Base-by-base conservation (phyloP, 1,139 yeast genomes). In the Hanseniaspora gamundiae region DNA sequence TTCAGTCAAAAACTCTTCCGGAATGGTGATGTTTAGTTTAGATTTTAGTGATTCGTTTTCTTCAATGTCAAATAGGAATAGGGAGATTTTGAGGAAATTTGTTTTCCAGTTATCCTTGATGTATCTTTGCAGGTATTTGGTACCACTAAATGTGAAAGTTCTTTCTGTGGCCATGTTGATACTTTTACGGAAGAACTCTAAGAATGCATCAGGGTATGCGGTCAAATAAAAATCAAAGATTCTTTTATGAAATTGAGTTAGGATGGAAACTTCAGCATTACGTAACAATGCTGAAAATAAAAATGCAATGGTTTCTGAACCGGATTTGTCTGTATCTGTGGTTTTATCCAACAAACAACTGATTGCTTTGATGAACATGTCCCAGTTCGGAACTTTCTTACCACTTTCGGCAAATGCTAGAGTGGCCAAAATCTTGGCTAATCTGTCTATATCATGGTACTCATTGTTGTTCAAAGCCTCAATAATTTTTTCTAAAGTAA, bases 351-450 rank as follows among this genome's bases (percentile, higher is more conserved):
- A 45, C 6, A 48, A 43, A 19, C 26, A 49, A 40, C 49, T 49
- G 16, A 48, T 47, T 22, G 47, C 40, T 11, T 30, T 41, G 29
- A 45, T 51, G 17, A 65, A 33, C 1, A 47, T 31, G 3, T 54
- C 48, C 69, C 69, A 66, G 47, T 67, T 61, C 2, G 66, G 56
- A 7, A 79, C 69, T 53, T 78, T 80, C 48, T 63, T 70, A 52
- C 91, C 91, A 35, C 85, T 76, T 48, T 80, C 87, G 1, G 83
- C 77, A 60, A 79, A 81, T 0, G 70, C 57, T 42, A 80, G 56
- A 0, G 78, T 61, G 0, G 71, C 59, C 38, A 69, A 44, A 2
- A 69, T 45, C 49, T 63, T 65, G 9, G 51, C 42, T 9, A 51
- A 40, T 21, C 45, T 45, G 31, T 54, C 49, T 5, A 55, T 14